A percentile compares a stretch with the other conserved stretches of the same genome.
These are phyloP conservation scores for Penicillium paneum DNA, from an alignment of 2,329 filamentous ascomycete species.

Conservation along the genomic window DNA sequence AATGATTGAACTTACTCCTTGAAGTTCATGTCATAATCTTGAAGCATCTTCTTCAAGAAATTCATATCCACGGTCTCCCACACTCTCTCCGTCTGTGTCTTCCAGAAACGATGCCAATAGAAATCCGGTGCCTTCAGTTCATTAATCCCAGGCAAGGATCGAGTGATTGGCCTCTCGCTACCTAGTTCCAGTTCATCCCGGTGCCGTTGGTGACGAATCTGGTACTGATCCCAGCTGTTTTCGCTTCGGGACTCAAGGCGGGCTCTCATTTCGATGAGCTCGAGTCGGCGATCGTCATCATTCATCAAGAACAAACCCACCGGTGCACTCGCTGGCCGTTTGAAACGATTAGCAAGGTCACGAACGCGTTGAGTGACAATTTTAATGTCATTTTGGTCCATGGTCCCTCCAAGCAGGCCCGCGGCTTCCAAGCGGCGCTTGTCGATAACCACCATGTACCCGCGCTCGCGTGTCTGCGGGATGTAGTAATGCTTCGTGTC, in stretches of 20 bases:
- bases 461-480: constrained; percentile 64
- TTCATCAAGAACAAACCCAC: constrained; percentile 61
- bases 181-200: constrained; percentile 54
- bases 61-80: constrained; percentile 65
- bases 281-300: constrained; percentile 54
- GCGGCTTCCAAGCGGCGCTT: constrained; percentile 23
- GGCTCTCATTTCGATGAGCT: constrained; percentile 51
- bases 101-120: constrained; percentile 52
- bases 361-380: constrained; percentile 14
- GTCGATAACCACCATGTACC: constrained; percentile 60
- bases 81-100: constrained; percentile 56
- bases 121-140: constrained; percentile 53
- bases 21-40: constrained; percentile 56
- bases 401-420: constrained; percentile 17
- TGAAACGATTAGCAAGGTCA: constrained; percentile 44
- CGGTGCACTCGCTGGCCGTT: constrained; percentile 59
- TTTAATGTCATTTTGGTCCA: constrained; percentile 32
- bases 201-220: constrained; percentile 57
- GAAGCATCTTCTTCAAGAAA: constrained; percentile 50
- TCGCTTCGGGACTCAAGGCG: constrained; percentile 27
- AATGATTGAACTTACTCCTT: constrained; percentile 46
- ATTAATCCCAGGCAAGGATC: constrained; percentile 56
- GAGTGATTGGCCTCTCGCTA: constrained; percentile 55
- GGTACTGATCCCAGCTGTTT: constrained; percentile 46
- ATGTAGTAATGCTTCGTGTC: constrained; percentile 72